Base-by-base conservation (phyloP, 371 early-diverging fungal species). In the Homolaphlyctis polyrhiza region DNA sequence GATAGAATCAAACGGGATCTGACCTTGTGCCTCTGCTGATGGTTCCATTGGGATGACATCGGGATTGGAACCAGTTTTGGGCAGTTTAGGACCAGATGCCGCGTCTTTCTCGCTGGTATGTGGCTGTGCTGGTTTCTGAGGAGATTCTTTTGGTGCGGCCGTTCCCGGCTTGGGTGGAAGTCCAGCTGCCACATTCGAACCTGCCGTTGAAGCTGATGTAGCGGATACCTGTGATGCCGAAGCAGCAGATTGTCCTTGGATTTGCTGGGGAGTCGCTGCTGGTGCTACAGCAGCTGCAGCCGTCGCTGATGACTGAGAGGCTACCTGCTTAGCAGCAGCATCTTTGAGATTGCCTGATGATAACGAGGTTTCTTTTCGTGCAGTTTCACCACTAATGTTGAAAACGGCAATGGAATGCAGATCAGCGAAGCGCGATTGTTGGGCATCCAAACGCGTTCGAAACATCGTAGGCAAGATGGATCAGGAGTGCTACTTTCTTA, bases 201-300 rank as follows among this genome's bases (percentile, higher is more conserved):
- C 39, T 18, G 39, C 39, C 39, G 39, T 18, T 18, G 39, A 8
- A 8, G 39, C 18, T 39, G 39, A 11, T 39, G 39, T 39, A 5
- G 63, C 49, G 25, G 25, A 23, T 36, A 30, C 32, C 27, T 13
- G 13, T 13, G 61, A 11, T 33, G 52, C 49, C 27, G 51, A 30
- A 2, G 49, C 43, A n/a, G n/a, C n/a, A n/a, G n/a, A n/a, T n/a
- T n/a, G n/a, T n/a, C n/a, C n/a, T n/a, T n/a, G n/a, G n/a, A n/a
- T n/a, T n/a, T n/a, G n/a, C n/a, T n/a, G n/a, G n/a, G n/a, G n/a
- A n/a, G n/a, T n/a, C 43, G 54, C 36, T 50, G 66, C 47, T 39
- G 66, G 45, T 60, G 66, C 51, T 50, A 65, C 36, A 57, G 62
- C 43, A 8, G 64, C 11, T 39, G 39, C 39, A 34, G 33, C 62